Evolutionary conservation across 768 basidiomycete species (phyloP), one percentile per base, ranked within the genome.

Genomic region (Lanmaoa rubissima): DNA sequence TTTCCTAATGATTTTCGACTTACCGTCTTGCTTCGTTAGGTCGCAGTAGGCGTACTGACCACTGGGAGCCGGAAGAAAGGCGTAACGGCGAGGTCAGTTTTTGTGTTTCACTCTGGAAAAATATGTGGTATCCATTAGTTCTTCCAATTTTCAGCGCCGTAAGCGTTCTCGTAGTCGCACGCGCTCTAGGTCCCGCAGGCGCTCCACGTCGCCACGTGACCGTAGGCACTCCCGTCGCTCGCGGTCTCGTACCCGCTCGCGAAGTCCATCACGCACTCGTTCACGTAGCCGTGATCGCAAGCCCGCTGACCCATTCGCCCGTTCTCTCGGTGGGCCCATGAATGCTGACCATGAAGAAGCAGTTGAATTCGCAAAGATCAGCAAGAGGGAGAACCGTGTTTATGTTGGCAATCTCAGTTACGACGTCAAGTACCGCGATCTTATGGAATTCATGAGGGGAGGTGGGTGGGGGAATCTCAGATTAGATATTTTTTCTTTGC

Each of bases 391-490:
- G 82, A 94, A 98, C 74, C 83, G 96, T 65, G 94, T 98, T 68
- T 99, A 99, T 69, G 93, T 98, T 74, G 96, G 97, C 70, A 99
- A 99, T 75, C 85, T 99, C 76, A 93, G 92, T 72, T 99, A 98
- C 81, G 92, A 96, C 74, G 92, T 94, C 86, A 95, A 89, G 78
- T 98, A 96, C 79, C 85, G 94, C 77, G 97, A 98, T 80, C 82
- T 99, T 75, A 94, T 95, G 85, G 94, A 98, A 86, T 98, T 97
- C 74, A 96, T 97, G 94, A 84, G 92, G 88, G 92, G 92, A 94
- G 94, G 95, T 97, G 92, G 89, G 95, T 94, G 78, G 85, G 84
- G 85, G 87, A 82, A 84, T 85, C 79, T 79, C 76, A 81, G 78
- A 69, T 78, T 75, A 74, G 73, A 73, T 55, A 62, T 73, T 86